Evolutionary conservation across 768 basidiomycete genomes (phyloP), one percentile per base, ranked within the genome.

Genomic region (Ephemerocybe angulata): DNA sequence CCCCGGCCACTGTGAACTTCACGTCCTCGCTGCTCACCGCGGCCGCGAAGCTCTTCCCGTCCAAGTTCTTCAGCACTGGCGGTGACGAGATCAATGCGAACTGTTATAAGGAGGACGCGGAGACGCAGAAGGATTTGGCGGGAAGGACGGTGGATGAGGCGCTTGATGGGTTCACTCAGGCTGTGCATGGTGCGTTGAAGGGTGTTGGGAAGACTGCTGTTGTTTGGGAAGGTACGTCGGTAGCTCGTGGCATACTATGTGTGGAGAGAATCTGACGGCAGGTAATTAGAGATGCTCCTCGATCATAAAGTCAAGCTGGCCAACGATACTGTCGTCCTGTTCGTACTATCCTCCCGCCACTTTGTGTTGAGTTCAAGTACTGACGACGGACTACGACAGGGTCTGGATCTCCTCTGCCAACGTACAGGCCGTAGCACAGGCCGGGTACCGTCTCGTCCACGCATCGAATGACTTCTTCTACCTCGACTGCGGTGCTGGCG

Each of bases 211-310:
- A 92, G 70, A 87, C 81, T 0, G 82, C 90, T 0, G 82, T 92
- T 25, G 88, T 93, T 11, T 93, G 89, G 87, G 84, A 93, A 71
- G 83, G 82, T 81, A 15, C n/a, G n/a, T n/a, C n/a, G n/a, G n/a
- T n/a, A n/a, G n/a, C n/a, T n/a, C n/a, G n/a, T n/a, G n/a, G n/a
- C n/a, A n/a, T n/a, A n/a, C n/a, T n/a, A n/a, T n/a, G n/a, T n/a
- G n/a, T n/a, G n/a, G n/a, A n/a, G n/a, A n/a, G n/a, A n/a, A n/a
- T n/a, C n/a, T n/a, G n/a, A 49, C 7, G 62, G 67, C 4, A 74
- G n/a, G n/a, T n/a, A 73, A 76, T 71, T 77, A 77, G 87, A 90
- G 64, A 86, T 88, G 85, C 80, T 83, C 1, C 67, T 87, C 44
- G 70, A 70, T 1, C 77, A 83, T 58, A 68, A 76, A 38, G 69